Percentiles rank a stretch among this genome's conserved stretches.
These are phyloP conservation scores for Sporothrix brunneoviolacea DNA, from an alignment of 2,329 filamentous ascomycete species.

Conservation along the genomic window DNA sequence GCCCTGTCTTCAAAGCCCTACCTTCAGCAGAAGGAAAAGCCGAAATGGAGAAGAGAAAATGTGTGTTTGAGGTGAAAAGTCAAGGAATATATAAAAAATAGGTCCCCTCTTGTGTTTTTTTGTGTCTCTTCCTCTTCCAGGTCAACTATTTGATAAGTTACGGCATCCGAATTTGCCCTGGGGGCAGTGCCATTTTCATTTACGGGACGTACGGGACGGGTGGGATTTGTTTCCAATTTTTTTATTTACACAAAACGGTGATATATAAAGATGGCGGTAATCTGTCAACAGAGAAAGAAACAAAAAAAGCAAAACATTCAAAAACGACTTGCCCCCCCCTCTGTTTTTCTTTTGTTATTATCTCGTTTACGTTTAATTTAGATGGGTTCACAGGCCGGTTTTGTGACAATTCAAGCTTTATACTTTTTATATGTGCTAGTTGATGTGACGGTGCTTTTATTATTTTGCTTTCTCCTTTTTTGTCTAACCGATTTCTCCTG, in stretches of 20 bases:
- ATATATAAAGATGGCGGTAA: not conserved
- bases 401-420: too few species aligned
- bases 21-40: too few species aligned
- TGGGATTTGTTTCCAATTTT: not conserved
- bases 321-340: not conserved
- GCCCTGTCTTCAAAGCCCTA: too few species aligned
- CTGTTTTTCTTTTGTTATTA: too few species aligned
- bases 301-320: not conserved
- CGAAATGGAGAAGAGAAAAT: too few species aligned
- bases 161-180: constrained; percentile 3
- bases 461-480: too few species aligned
- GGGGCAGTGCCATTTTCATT: not conserved
- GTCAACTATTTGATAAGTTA: not conserved
- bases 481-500: too few species aligned
- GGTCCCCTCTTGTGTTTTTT: not conserved
- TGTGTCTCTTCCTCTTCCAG: not conserved
- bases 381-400: too few species aligned
- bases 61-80: too few species aligned
- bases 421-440: too few species aligned
- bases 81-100: not conserved
- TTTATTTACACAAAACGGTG: not conserved
- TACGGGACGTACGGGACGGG: not conserved
- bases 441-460: too few species aligned
- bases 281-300: not conserved
- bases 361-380: too few species aligned